Evolutionary conservation across 2,329 filamentous ascomycete genomes (phyloP).

Genomic region (Paraphoma chrysanthemicola): DNA sequence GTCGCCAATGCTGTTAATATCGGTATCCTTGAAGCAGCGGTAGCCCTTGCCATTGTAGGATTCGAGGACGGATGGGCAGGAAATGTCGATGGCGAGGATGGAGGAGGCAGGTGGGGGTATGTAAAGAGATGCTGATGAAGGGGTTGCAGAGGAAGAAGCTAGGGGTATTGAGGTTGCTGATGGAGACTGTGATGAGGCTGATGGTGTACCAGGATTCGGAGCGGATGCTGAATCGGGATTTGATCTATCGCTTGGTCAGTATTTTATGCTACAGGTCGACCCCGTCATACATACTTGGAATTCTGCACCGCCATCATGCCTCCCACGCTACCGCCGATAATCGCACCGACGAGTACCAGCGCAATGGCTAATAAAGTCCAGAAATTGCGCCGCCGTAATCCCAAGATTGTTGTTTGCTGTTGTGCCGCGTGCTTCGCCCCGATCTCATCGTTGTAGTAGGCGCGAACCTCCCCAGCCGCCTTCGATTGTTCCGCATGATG

Average conservation of each 20-base stretch:
- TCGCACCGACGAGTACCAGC: not conserved
- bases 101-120: not conserved
- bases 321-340: conserved; percentile 10
- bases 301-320: conserved; percentile 9
- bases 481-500: not conserved
- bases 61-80: not conserved
- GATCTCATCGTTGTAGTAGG: not conserved
- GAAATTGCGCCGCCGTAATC: not conserved
- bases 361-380: not conserved
- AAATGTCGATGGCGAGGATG: conserved; percentile 1
- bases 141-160: not conserved
- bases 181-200: not conserved
- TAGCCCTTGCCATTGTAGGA: not conserved
- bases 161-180: not conserved
- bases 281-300: conserved; percentile 2
- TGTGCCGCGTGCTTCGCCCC: not conserved
- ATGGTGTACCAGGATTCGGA: not conserved
- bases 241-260: not conserved
- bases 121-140: conserved; percentile 1
- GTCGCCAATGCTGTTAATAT: not conserved
- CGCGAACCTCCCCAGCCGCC: not conserved
- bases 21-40: not conserved
- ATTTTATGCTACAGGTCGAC: no score
- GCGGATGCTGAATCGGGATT: not conserved
- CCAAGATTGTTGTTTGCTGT: not conserved